Evolutionary conservation across 106 monocot species (phyloP).

Genomic region (Phalaenopsis equestris): DNA sequence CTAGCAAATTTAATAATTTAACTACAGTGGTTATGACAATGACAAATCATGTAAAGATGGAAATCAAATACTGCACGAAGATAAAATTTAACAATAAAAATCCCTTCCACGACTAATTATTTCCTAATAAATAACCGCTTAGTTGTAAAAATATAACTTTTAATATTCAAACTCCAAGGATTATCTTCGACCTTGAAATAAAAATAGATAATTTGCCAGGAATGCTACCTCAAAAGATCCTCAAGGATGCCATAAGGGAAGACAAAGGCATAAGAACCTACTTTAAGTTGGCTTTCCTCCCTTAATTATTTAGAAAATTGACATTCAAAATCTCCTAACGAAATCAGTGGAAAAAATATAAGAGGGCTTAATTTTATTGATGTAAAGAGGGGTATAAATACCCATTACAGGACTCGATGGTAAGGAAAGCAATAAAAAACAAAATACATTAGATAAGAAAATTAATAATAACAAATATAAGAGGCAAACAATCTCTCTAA

Average conservation of each 20-base stretch:
- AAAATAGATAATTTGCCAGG: background rate
- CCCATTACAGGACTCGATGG: too few species aligned
- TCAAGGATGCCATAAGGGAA: background rate
- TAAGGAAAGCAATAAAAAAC: too few species aligned
- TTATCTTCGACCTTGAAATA: background rate
- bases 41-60: background rate
- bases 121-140: background rate
- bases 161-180: background rate
- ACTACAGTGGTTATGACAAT: background rate
- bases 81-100: background rate
- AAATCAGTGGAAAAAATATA: too few species aligned
- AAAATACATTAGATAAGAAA: too few species aligned
- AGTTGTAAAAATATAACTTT: background rate
- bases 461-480: too few species aligned
- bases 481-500: too few species aligned
- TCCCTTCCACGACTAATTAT: background rate
- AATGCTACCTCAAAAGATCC: background rate
- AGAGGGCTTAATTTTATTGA: too few species aligned
- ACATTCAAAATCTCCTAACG: background rate
- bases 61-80: background rate
- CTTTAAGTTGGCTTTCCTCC: too few species aligned
- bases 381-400: too few species aligned
- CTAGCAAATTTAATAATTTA: background rate
- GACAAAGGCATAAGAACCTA: background rate
- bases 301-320: background rate